Base-by-base conservation (phyloP, 2,329 filamentous ascomycete genomes). In the Seiridium unicorne region DNA sequence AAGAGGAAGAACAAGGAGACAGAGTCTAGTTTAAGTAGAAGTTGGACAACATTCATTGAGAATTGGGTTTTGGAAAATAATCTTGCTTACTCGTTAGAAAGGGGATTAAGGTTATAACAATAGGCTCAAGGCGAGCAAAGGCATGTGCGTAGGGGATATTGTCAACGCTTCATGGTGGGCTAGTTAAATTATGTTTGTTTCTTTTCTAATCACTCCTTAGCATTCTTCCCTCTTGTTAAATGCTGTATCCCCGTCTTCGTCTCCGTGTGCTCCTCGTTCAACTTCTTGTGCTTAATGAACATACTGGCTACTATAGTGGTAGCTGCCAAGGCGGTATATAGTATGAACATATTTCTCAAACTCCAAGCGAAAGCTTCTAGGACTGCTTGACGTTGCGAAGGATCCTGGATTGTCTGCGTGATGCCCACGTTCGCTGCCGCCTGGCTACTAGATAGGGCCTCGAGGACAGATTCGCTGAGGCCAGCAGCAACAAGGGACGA, bases 231-330 rank as follows among this genome's bases (percentile, higher is more conserved):
- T 26, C 18, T 26, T 26, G 18, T 26, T 26, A 26, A 26, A 26
- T 26, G 18, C 18, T 26, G 18, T 26, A 26, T 26, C 18, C 82
- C 82, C 6, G 82, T 84, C 67, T 75, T 81, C 11, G 78, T 82
- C 67, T 82, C 78, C 8, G 75, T 73, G 64, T 85, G 82, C 62
- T 81, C 80, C 51, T 74, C 78, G 49, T 74, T 81, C 66, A 85
- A 64, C 3, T 72, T 67, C 10, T 68, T 62, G 51, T 79, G 78
- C 36, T 74, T 71, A 56, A 84, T 74, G 49, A 82, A 81, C 4
- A 72, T 61, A 55, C 76, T 77, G 3, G 74, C 74, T 2, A 79
- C 36, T 3, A 84, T 54, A 0, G 77, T 74, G 10, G 76, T 61
- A 2, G 65, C 77, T 3, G 77, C 72, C 26, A 81, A 66, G 54